These are phyloP conservation scores for Kernera saxatilis DNA, from an alignment of 345 rosid genomes.

Conservation along the genomic window DNA sequence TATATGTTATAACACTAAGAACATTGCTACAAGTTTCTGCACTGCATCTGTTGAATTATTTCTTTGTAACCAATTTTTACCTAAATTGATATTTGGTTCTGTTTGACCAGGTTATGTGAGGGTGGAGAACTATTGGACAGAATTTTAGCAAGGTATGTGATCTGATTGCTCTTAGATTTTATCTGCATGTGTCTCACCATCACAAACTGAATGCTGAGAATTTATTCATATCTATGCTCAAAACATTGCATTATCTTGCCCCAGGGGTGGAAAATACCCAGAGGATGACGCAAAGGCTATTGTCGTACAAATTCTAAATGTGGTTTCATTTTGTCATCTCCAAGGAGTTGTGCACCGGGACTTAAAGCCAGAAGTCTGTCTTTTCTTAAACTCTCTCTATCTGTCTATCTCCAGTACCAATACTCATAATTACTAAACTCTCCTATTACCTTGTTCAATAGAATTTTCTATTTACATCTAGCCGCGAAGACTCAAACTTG, in stretches of 20 bases:
- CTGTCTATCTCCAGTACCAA: neutral
- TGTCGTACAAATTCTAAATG: conserved; percentile 60
- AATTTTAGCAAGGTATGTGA: conserved; percentile 66
- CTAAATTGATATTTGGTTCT: conserved; percentile 4
- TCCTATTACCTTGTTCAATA: conserved; percentile 26
- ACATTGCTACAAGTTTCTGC: neutral
- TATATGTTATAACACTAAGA: neutral
- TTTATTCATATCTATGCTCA: neutral
- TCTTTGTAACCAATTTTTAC: neutral
- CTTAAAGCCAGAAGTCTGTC: conserved; percentile 72
- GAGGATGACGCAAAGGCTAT: conserved; percentile 81
- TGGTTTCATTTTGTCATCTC: conserved; percentile 85
- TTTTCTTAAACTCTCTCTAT: neutral
- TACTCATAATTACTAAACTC: neutral
- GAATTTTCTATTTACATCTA: conserved; percentile 71
- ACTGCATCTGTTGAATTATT: neutral
- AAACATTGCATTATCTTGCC: conserved; percentile 5
- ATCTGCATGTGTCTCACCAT: too few species aligned
- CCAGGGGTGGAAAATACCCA: conserved; percentile 71
- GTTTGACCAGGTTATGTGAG: conserved; percentile 59
- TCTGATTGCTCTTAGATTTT: neutral
- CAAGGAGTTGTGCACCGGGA: conserved; percentile 91
- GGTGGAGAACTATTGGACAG: conserved; percentile 87
- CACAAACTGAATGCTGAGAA: neutral
- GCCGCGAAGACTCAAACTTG: conserved; percentile 60